Evolutionary conservation across 192 early-diverging fungal species (phyloP), one percentile per base, ranked within the genome.

Genomic region (Borealophlyctis nickersoniae): DNA sequence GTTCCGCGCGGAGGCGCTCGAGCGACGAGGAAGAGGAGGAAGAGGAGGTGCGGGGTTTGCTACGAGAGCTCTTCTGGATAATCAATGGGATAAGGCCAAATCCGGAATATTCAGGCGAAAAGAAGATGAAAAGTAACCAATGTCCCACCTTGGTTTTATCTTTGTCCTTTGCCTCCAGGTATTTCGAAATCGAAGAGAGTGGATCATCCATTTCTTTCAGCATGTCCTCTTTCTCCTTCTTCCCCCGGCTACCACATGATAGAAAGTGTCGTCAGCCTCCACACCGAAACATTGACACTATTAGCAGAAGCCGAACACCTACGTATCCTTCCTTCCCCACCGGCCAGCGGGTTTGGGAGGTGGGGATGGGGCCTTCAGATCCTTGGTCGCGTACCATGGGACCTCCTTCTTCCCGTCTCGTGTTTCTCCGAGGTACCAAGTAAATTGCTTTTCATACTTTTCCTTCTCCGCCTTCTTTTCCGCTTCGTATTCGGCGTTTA

Each of bases 341-440:
- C 27, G 36, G 36, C 14, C 36, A 7, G 14, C 49, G 29, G 16
- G 30, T 28, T 58, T 24, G 22, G 34, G n/a, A 23, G 4, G 24
- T 19, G 4, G 9, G n/a, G 19, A 1, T 55, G 26, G 26, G 16
- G 54, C 54, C 31, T 55, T 55, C 54, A 52, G 33, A 33, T 70
- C 69, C 26, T 58, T 45, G n/a, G 62, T 39, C 4, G 69, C 69
- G 49, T 75, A 75, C 74, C 74, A 76, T 33, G 70, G 70, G 22
- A 36, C 54, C 11, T 35, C 62, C 29, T 66, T 59, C 28, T 68
- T 69, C 30, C 57, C 70, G 32, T 70, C 73, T 14, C 27, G 39
- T 7, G 65, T 70, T 24, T 69, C 63, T 5, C 71, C 88, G n/a
- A 89, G 70, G 72, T 88, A 87, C 86, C 81, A 86, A 3, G 87